Evolutionary conservation across 305 asterid genomes (phyloP), one percentile per base, ranked within the genome.

Genomic region (Fraxinus paxiana): DNA sequence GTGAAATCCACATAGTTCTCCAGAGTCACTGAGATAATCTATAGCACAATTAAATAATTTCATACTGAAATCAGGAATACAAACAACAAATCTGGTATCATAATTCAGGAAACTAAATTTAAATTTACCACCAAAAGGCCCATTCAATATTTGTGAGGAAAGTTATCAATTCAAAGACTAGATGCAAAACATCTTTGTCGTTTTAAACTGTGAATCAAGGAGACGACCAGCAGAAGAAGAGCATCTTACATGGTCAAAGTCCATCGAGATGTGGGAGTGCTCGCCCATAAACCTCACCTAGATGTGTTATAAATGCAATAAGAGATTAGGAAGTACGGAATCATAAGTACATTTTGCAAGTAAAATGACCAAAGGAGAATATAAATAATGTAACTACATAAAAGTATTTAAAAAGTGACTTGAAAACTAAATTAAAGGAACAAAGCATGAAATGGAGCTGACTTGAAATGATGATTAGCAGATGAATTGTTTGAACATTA

Each of bases 231-330:
- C 71, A 38, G 38, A 37, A 75, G 12, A 37, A 79, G 43, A 67
- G 81, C 30, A 73, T 69, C 88, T 84, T 88, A 87, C 91, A 71
- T 85, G 86, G 83, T 88, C 92, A 77, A 88, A 84, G 82, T 88
- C 90, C 90, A 88, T 87, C 3, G 90, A 88, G 67, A 88, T 85
- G 61, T 88, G 90, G 43, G 92, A 85, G 69, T 87, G 89, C 88
- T 84, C 87, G 34, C 89, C 90, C 92, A 88, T 88, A 79, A 88
- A 87, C 46, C 75, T 80, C 79, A 88, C 91, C 91, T 88, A 61
- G 30, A 74, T 35, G 43, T 73, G 35, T 71, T 24, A 79, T 18
- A 61, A 54, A 37, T 34, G 17, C 63, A 82, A 73, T 63, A 78
- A 37, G 73, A 56, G 18, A 79, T 10, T 13, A 0, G n/a, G 74